These are phyloP conservation scores for Fistulinella prunicolor DNA, from an alignment of 768 basidiomycete genomes.

Conservation along the genomic window DNA sequence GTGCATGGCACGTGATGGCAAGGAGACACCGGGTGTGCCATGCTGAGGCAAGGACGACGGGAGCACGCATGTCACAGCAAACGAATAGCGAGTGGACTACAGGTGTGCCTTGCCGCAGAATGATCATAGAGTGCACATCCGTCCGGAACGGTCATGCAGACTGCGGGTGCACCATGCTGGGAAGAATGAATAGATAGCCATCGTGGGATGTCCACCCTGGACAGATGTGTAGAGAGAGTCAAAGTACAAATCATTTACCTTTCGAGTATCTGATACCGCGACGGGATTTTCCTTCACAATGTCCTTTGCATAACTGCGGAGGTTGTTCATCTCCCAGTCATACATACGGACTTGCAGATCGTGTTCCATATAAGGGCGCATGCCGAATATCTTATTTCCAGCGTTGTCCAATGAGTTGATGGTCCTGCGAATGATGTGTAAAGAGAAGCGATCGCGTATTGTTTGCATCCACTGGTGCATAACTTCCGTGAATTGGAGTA, in stretches of 20 bases:
- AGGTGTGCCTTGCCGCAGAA: too few relatives aligned
- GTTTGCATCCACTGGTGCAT: background rate
- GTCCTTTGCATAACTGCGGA: constrained; percentile 10
- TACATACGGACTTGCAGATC: background rate
- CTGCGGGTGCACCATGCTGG: too few relatives aligned
- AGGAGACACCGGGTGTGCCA: too few relatives aligned
- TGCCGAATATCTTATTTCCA: background rate
- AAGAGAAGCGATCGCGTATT: constrained; percentile 5
- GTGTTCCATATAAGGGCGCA: constrained; percentile 3
- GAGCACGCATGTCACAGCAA: too few relatives aligned
- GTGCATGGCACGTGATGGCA: too few relatives aligned
- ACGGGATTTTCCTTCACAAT: constrained; percentile 8
- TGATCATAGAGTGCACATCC: too few relatives aligned
- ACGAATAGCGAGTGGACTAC: too few relatives aligned
- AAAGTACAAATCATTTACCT: background rate
- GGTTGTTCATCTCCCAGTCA: background rate
- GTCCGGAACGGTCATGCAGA: background rate
- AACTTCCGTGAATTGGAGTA: too few relatives aligned
- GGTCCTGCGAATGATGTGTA: background rate
- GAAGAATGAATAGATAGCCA: too few relatives aligned
- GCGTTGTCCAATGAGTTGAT: background rate
- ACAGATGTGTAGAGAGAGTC: background rate
- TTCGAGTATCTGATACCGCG: background rate
- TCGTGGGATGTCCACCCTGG: too few relatives aligned
- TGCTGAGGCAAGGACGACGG: too few relatives aligned